These are phyloP conservation scores for Teratosphaeriaceae sp. DNA, from an alignment of 2,329 filamentous ascomycete species.

Conservation along the genomic window DNA sequence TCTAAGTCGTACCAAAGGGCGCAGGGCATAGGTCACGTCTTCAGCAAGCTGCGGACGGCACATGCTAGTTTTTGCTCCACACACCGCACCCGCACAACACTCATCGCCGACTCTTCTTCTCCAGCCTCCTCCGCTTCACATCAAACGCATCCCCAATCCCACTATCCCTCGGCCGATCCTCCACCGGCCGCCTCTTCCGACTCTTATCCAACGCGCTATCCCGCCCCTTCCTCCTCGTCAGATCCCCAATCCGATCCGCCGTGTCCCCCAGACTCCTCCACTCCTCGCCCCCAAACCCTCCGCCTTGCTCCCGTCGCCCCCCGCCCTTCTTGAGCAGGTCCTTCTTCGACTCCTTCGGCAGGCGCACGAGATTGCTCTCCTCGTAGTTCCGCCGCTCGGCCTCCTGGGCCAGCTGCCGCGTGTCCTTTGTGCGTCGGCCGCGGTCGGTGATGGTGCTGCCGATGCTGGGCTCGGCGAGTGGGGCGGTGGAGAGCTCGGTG, in stretches of 20 bases:
- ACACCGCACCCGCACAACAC: too few relatives aligned
- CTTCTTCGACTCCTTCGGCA: constrained; percentile 85
- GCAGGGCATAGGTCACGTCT: too few relatives aligned
- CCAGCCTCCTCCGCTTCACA: constrained; percentile 55
- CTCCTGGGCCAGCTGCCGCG: constrained; percentile 68
- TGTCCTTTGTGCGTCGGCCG: constrained; percentile 72
- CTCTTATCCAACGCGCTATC: constrained; percentile 69
- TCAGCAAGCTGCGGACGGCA: too few relatives aligned
- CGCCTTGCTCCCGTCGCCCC: constrained; percentile 35
- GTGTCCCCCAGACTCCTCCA: constrained; percentile 82
- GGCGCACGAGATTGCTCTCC: constrained; percentile 81
- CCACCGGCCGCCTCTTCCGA: constrained; percentile 62
- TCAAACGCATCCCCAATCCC: constrained; percentile 70
- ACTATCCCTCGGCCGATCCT: constrained; percentile 66
- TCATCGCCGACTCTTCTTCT: constrained; percentile 34
- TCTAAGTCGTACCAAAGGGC: too few relatives aligned
- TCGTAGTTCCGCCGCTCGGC: constrained; percentile 79
- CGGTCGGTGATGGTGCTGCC: constrained; percentile 75
- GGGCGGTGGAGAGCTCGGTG: constrained; percentile 74
- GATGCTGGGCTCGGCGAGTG: constrained; percentile 80
- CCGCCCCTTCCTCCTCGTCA: constrained; percentile 63
- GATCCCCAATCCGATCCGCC: constrained; percentile 74
- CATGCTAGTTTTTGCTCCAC: too few relatives aligned
- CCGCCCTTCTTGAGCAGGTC: constrained; percentile 58
- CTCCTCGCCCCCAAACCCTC: constrained; percentile 83